Evolutionary conservation across 306 rosid genomes (phyloP).

Genomic region (Hylodesmum podocarpum): DNA sequence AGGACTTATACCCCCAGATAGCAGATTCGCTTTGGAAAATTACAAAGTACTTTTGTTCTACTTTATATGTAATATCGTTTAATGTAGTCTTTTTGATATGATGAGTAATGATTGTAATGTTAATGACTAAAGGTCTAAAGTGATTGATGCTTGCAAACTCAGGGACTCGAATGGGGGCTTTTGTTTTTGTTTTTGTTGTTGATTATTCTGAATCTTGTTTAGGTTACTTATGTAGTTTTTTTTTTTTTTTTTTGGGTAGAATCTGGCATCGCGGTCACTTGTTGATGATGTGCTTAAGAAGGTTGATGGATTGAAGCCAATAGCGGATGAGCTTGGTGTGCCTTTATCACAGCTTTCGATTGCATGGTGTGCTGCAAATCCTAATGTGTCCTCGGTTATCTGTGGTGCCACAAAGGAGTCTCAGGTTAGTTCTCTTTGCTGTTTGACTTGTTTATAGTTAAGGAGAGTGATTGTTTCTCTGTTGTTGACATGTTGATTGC

Average conservation of each 20-base stretch:
- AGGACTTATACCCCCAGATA: constrained; percentile 79
- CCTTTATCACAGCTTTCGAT: constrained; percentile 87
- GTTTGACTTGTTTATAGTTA: background rate
- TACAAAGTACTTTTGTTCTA: constrained; percentile 66
- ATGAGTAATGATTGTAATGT: no score
- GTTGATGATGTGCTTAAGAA: constrained; percentile 82
- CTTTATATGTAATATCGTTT: background rate
- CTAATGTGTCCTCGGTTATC: constrained; percentile 91
- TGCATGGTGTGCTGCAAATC: constrained; percentile 98
- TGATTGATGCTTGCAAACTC: background rate
- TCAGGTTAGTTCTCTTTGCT: constrained; percentile 63
- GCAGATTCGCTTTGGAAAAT: constrained; percentile 91
- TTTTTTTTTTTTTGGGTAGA: constrained; percentile 44
- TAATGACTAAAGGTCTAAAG: no score
- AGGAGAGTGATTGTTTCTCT: background rate
- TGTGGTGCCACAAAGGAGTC: constrained; percentile 97
- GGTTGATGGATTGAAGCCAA: constrained; percentile 88
- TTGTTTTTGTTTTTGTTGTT: background rate
- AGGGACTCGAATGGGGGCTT: background rate
- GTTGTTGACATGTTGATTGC: background rate
- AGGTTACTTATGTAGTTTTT: constrained; percentile 4
- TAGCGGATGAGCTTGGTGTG: constrained; percentile 93
- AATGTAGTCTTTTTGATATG: no score
- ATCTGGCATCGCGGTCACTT: constrained; percentile 81
- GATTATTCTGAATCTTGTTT: background rate